Conservation (phyloP, 805 yeast genomes). For the Millerozyma miso region DNA sequence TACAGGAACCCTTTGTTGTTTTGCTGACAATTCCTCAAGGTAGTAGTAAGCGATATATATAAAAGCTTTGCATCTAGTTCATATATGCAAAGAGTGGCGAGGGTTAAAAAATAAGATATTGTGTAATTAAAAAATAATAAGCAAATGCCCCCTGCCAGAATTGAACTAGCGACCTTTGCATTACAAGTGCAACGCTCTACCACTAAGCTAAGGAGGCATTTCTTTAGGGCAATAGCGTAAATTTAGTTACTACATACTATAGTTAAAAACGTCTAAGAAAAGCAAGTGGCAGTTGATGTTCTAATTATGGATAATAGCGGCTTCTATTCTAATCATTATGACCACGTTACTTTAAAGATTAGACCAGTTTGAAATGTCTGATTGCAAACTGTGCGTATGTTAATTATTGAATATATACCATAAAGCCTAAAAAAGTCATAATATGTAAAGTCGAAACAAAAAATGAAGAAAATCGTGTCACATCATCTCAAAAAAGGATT, state of each 20-base stretch:
- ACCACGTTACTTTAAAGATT: no score
- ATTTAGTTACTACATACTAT: no score
- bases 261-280: no score
- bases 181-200: conserved; percentile 99
- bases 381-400: no score
- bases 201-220: conserved; percentile 95
- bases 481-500: conserved; percentile 8
- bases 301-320: no score
- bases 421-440: not conserved
- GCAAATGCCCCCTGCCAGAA: conserved; percentile 74
- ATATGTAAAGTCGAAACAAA: not conserved
- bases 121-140: conserved; percentile 5
- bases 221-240: no score
- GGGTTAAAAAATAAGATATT: not conserved
- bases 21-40: conserved; percentile 1
- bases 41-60: not conserved
- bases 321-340: no score
- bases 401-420: not conserved
- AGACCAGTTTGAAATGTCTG: no score
- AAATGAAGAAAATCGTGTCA: not conserved
- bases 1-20: not conserved
- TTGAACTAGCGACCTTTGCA: conserved; percentile 96
- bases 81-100: not conserved
- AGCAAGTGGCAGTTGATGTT: no score
- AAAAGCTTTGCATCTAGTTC: not conserved